A percentile compares a stretch with the other conserved stretches of the same genome.
These are phyloP conservation scores for Botrytis hyacinthi DNA, from an alignment of 2,329 filamentous ascomycete species.

Conservation along the genomic window DNA sequence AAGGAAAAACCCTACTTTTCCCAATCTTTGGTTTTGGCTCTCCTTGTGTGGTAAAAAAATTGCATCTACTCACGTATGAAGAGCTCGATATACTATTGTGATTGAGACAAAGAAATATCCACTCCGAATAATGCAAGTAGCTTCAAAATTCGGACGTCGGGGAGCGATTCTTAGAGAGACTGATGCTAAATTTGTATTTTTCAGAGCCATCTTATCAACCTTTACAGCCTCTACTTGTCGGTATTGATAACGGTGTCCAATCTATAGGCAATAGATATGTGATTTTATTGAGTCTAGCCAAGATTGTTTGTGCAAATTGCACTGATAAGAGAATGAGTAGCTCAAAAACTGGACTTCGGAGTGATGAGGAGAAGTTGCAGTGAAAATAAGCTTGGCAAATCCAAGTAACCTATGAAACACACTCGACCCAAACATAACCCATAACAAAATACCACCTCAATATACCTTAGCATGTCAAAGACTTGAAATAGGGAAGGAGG, in stretches of 20 bases:
- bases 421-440: not conserved
- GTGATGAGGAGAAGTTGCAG: not conserved
- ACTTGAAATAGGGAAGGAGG: not conserved
- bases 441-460: not conserved
- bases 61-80: not conserved
- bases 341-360: not conserved
- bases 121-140: accelerated
- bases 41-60: not conserved
- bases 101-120: not conserved
- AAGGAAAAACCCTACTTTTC: not conserved
- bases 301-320: not conserved
- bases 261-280: not conserved
- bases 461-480: not conserved
- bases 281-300: not conserved
- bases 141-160: not conserved
- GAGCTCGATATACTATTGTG: not conserved
- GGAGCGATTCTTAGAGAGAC: not conserved
- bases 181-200: not conserved
- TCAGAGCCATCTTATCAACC: not conserved
- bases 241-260: too few relatives aligned
- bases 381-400: not conserved
- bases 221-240: not conserved
- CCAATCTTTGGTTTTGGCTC: not conserved
- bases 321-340: not conserved
- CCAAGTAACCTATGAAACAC: not conserved